Conservation (phyloP, 2,329 filamentous ascomycete genomes). For the Byssothecium circinans region DNA sequence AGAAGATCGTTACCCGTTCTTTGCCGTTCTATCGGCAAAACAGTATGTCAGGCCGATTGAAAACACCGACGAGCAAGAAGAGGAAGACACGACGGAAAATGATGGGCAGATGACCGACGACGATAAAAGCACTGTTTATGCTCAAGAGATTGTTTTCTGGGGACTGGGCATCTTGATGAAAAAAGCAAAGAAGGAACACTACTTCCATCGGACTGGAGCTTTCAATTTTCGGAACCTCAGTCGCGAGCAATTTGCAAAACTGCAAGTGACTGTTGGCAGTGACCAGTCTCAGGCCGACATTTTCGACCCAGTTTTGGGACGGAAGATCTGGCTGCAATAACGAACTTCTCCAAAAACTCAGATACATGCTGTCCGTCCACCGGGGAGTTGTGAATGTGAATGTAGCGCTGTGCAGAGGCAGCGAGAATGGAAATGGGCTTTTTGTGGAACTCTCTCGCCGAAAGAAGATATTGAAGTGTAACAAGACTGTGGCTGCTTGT, state of each 20-base stretch:
- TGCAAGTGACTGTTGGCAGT: constrained; percentile 9
- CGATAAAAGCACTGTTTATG: not conserved
- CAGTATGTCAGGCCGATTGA: constrained; percentile 5
- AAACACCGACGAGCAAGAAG: not conserved
- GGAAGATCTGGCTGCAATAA: constrained; percentile 21
- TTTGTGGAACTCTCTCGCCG: too few species aligned
- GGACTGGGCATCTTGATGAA: constrained; percentile 21
- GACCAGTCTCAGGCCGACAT: constrained; percentile 1
- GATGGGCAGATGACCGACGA: not conserved
- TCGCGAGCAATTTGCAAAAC: not conserved
- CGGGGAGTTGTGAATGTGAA: too few species aligned
- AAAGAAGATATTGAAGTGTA: too few species aligned
- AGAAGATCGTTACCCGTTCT: constrained; percentile 8
- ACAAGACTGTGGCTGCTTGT: too few species aligned
- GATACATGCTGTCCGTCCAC: too few species aligned
- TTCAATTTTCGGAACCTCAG: constrained; percentile 15
- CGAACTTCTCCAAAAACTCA: too few species aligned
- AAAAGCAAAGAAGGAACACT: constrained; percentile 2
- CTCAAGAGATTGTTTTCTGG: constrained; percentile 5
- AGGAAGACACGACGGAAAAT: not conserved
- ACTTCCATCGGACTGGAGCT: constrained; percentile 19
- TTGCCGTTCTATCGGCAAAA: constrained; percentile 21
- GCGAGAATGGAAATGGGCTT: too few species aligned
- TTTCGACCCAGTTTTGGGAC: constrained; percentile 3
- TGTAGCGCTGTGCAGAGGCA: too few species aligned